Evolutionary conservation across 2,329 filamentous ascomycete species (phyloP), one percentile per base, ranked within the genome.

Genomic region (Curvularia lunata): DNA sequence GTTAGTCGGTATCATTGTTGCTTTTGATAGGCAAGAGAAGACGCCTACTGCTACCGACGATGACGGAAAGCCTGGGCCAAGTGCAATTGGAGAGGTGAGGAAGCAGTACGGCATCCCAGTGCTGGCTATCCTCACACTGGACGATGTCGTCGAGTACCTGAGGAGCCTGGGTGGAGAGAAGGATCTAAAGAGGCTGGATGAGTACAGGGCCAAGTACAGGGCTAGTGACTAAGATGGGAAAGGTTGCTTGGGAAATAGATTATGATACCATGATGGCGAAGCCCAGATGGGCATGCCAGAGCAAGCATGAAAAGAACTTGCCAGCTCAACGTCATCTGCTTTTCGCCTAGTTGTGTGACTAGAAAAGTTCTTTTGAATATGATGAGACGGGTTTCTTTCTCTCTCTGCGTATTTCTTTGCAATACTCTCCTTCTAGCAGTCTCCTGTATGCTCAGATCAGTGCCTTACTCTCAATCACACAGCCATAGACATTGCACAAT

Each of bases 1-100:
- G 49, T 87, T 98, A 21, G 90, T 90, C 3, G 94, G 92, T 28
- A 93, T 98, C 56, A 85, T 97, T 19, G 90, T 99, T 30, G 91
- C 93, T 3, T 84, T 97, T 65, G 92, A 97, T 78, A 85, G 94
- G 58, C 89, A 89, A 83, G 91, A 96, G 84, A 93, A 90, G 80
- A 85, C 92, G 56, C 89, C 88, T 63, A 79, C 81, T 75, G 71
- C 77, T 68, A 75, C 66, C 41, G 79, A 79, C 21, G 90, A 91
- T 62, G 89, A 91, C 68, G 85, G 84, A 45, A 86, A 85, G 77
- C 85, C 86, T 27, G 86, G 88, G 68, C 86, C 86, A 30, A 97
- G 92, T 74, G 92, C 93, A 16, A 91, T 97, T 77, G 92, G 91
- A 19, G 89, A 93, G 81, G 86, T 97, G 58, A 87, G 88, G 77